Percentiles rank a stretch among this genome's conserved stretches.
These are phyloP conservation scores for Leptographium wingfieldii DNA, from an alignment of 2,329 filamentous ascomycete genomes.

Conservation along the genomic window DNA sequence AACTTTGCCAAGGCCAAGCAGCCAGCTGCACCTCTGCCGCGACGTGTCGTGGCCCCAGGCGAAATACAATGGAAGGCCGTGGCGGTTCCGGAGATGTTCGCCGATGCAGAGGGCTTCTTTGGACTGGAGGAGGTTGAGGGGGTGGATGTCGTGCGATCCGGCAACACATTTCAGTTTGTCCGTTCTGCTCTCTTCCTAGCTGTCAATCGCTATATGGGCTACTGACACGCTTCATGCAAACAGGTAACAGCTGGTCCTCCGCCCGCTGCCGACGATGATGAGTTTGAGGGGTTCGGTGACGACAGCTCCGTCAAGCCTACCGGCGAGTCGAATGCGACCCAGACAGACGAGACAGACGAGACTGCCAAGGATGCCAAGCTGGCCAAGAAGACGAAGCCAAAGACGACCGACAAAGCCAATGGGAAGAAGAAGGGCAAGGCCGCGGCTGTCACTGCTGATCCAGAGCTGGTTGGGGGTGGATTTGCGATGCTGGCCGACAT, in stretches of 20 bases:
- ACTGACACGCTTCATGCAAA: neutral
- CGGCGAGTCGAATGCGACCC: neutral
- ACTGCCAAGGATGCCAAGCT: neutral
- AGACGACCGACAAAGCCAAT: neutral
- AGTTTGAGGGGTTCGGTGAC: slow-evolving; percentile 22
- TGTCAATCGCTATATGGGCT: neutral
- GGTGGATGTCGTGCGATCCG: slow-evolving; percentile 67
- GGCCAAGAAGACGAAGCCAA: neutral
- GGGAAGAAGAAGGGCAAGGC: neutral
- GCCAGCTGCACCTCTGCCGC: slow-evolving; percentile 17
- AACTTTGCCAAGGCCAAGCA: neutral
- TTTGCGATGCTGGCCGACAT: slow-evolving; percentile 45
- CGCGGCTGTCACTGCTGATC: slow-evolving; percentile 17
- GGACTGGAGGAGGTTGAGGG: slow-evolving; percentile 85
- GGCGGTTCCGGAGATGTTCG: slow-evolving; percentile 62
- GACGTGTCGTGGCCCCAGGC: slow-evolving; percentile 30
- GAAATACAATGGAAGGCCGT: slow-evolving; percentile 44
- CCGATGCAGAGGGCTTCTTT: slow-evolving; percentile 89
- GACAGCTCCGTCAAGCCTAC: neutral
- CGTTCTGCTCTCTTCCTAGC: slow-evolving; percentile 9
- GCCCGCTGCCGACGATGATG: slow-evolving; percentile 17
- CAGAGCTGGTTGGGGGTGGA: slow-evolving; percentile 30
- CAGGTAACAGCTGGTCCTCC: slow-evolving; percentile 16
- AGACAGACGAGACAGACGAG: neutral
- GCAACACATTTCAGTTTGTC: slow-evolving; percentile 45